Conservation (phyloP, 106 monocot genomes). For the Posidonia australis region DNA sequence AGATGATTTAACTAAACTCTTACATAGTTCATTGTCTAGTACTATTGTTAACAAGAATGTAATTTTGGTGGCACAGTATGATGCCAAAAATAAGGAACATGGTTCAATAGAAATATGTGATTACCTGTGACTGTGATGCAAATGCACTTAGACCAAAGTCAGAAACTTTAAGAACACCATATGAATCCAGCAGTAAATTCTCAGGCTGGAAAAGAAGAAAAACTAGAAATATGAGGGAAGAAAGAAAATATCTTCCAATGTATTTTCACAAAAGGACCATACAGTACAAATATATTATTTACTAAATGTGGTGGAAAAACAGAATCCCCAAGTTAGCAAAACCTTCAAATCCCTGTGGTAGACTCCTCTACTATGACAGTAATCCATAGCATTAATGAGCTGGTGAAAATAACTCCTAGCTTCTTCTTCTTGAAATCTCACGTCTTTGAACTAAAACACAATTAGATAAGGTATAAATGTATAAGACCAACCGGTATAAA, state of each 20-base stretch:
- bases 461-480: background rate
- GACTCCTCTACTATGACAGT: slow-evolving; percentile 85
- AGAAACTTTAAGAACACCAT: slow-evolving; percentile 66
- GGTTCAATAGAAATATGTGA: no score
- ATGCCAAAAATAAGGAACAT: no score
- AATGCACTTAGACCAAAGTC: slow-evolving; percentile 92
- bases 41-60: no score
- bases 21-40: no score
- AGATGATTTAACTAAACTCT: no score
- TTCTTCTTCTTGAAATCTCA: slow-evolving; percentile 77
- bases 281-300: background rate
- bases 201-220: slow-evolving; percentile 66
- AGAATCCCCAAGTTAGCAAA: background rate
- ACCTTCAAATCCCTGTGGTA: slow-evolving; percentile 91
- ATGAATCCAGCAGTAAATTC: slow-evolving; percentile 78
- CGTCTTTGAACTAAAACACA: background rate
- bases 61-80: no score
- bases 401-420: slow-evolving; percentile 86
- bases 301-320: background rate
- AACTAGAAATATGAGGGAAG: no score
- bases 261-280: background rate
- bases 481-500: background rate
- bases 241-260: no score
- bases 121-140: slow-evolving; percentile 49
- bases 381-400: slow-evolving; percentile 89